Evolutionary conservation across 805 yeast genomes (phyloP).

Genomic region (Saturnispora galanensis): DNA sequence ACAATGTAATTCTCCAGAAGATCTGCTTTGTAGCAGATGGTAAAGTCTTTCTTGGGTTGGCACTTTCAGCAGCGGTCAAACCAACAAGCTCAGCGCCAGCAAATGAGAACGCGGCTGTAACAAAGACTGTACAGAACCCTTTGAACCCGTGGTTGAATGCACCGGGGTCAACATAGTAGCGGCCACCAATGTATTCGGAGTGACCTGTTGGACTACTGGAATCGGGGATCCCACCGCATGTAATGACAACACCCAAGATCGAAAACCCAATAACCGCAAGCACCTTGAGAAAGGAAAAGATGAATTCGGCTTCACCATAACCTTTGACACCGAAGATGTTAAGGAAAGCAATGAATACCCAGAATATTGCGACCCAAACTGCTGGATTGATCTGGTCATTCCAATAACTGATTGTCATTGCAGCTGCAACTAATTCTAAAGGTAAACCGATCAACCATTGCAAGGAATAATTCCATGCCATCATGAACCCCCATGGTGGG

Average conservation of each 20-base stretch:
- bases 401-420: conserved; percentile 40
- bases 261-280: conserved; percentile 46
- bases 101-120: conserved; percentile 49
- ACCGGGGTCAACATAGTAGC: conserved; percentile 53
- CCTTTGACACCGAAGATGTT: conserved; percentile 52
- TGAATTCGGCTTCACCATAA: conserved; percentile 55
- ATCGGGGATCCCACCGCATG: conserved; percentile 38
- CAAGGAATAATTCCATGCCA: conserved; percentile 45
- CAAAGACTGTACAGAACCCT: conserved; percentile 49
- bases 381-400: conserved; percentile 35
- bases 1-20: conserved; percentile 46
- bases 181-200: conserved; percentile 43
- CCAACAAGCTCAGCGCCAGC: conserved; percentile 57
- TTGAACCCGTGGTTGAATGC: conserved; percentile 39
- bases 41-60: conserved; percentile 44
- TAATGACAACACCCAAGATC: conserved; percentile 39
- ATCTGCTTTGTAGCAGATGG: conserved; percentile 54
- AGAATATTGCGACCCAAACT: conserved; percentile 44
- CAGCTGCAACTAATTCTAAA: conserved; percentile 41
- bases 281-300: conserved; percentile 42
- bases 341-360: conserved; percentile 34
- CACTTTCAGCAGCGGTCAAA: conserved; percentile 52
- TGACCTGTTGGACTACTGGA: conserved; percentile 33
- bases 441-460: conserved; percentile 43
- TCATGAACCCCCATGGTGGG: conserved; percentile 47